These are phyloP conservation scores for Bisporella sp. DNA, from an alignment of 2,329 filamentous ascomycete species.

Conservation along the genomic window DNA sequence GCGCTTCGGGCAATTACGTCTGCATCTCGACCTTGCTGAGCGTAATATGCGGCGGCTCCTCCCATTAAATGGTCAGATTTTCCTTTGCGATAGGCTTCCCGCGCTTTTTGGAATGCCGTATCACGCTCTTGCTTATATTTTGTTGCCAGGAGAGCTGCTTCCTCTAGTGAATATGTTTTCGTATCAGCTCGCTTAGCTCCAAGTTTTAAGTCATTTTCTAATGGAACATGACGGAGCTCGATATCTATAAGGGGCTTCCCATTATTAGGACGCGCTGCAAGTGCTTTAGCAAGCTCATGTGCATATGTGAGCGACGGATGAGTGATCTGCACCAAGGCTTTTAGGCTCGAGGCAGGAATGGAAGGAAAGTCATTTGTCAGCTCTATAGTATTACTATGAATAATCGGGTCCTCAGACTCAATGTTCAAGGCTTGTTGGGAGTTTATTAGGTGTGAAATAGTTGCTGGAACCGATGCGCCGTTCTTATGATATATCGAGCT, in stretches of 20 bases:
- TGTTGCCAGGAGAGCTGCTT: conserved; percentile 6
- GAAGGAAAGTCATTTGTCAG: conserved; percentile 47
- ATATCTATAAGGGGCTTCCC: conserved; percentile 17
- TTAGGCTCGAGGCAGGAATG: conserved; percentile 39
- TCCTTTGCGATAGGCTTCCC: conserved; percentile 49
- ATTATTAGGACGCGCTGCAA: conserved; percentile 29
- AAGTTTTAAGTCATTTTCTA: conserved; percentile 11
- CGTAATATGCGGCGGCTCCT: conserved; percentile 70
- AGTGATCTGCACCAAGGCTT: conserved; percentile 48
- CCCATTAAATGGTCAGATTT: conserved; percentile 68
- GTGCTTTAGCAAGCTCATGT: conserved; percentile 50
- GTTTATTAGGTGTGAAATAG: conserved; percentile 43
- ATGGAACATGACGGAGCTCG: conserved; percentile 23
- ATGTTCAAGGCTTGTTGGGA: conserved; percentile 18
- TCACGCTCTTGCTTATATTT: conserved; percentile 15
- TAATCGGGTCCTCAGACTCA: conserved; percentile 37
- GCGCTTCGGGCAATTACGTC: conserved; percentile 49
- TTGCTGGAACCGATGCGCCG: conserved; percentile 45
- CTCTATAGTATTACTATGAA: conserved; percentile 43
- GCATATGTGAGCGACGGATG: conserved; percentile 49
- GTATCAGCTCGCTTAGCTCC: neutral
- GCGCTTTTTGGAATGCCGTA: conserved; percentile 48
- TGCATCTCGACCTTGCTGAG: conserved; percentile 60
- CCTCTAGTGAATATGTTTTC: conserved; percentile 2
- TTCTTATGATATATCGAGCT: conserved; percentile 54